Percentiles rank a stretch among this genome's conserved stretches.
These are phyloP conservation scores for Pythium aquatile DNA, from an alignment of 352 stramenopile species.

Conservation along the genomic window DNA sequence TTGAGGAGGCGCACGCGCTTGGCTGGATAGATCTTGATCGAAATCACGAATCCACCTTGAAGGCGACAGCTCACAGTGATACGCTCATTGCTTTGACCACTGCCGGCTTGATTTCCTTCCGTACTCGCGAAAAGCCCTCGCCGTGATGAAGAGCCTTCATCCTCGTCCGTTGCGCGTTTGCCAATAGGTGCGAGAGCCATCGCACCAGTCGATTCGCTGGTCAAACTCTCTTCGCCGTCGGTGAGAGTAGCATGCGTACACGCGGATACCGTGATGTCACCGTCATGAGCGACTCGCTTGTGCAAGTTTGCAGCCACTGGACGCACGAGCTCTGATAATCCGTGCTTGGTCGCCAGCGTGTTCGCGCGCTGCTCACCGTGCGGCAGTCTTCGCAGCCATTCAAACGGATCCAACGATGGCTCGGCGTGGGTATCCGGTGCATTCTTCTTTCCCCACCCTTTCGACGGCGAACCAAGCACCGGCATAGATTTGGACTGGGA, in stretches of 20 bases:
- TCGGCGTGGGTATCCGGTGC: background rate
- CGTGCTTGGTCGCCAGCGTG: conserved; percentile 42
- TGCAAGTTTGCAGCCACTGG: background rate
- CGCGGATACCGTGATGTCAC: background rate
- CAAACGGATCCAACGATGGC: conserved; percentile 43
- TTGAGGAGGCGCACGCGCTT: conserved; percentile 61
- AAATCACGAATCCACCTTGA: conserved; percentile 51
- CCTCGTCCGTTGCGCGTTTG: conserved; percentile 1
- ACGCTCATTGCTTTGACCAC: conserved; percentile 15
- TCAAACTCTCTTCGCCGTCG: background rate
- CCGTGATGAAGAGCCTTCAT: background rate
- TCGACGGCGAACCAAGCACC: background rate
- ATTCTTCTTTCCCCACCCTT: conserved; percentile 1
- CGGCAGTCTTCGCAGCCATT: conserved; percentile 48
- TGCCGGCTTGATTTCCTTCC: background rate
- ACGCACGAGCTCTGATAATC: conserved; percentile 40
- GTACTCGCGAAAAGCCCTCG: background rate
- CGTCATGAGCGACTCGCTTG: background rate
- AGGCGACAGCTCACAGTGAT: conserved; percentile 56
- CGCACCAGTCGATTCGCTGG: background rate
- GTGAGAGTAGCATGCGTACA: background rate
- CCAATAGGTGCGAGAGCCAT: background rate
- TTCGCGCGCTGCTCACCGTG: conserved; percentile 58
- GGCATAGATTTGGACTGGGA: conserved; percentile 1
- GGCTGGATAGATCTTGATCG: conserved; percentile 36